Base-by-base conservation (phyloP, 2,329 filamentous ascomycete genomes). In the Pseudogymnoascus sp. region DNA sequence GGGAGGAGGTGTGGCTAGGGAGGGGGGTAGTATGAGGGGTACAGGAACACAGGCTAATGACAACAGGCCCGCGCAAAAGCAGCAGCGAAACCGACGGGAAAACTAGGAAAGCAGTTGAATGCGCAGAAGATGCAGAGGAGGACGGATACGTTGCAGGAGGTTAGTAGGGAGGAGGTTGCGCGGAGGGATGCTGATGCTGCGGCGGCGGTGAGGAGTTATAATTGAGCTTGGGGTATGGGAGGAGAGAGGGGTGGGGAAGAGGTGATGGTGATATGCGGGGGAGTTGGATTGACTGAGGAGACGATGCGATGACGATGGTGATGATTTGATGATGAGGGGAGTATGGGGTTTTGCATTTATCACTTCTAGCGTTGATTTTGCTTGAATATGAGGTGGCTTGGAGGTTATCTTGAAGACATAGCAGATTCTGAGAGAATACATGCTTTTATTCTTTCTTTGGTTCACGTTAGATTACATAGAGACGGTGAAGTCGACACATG, bases 101-200 rank as follows among this genome's bases (percentile, higher is more conserved):
- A 91, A 72, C 79, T 95, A 11, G 82, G 83, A 35, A 77, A 80
- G 33, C 86, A 92, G 72, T 79, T 96, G 12, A 83, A 87, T 62
- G 86, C 86, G 37, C 89, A 96, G 76, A 90, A 89, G 77, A 86
- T 84, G 69, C 85, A 90, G 77, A 91, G 88, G 7, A 82, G 85
- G 62, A 80, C 77, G 31, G 84, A 88, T 65, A 86, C 85, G 1
- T 77, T 96, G 59, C 84, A 86, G 66, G 82, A 89, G 67, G 83
- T 80, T 3, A 91, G 90, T 72, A 77, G 80, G 61, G 81, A 86
- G 63, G 89, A 92, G 71, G 77, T 85, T 63, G 79, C 82, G 56
- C 80, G 80, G 12, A 80, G 90, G 62, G 85, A 92, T 66, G 84
- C 87, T 7, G 90, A 95, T 73, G 80, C 81, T 47, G 82, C 78